phyloP scores from a whole-genome alignment of 2,329 filamentous ascomycete genomes.

The Lasiodiplodia citricola region DNA sequence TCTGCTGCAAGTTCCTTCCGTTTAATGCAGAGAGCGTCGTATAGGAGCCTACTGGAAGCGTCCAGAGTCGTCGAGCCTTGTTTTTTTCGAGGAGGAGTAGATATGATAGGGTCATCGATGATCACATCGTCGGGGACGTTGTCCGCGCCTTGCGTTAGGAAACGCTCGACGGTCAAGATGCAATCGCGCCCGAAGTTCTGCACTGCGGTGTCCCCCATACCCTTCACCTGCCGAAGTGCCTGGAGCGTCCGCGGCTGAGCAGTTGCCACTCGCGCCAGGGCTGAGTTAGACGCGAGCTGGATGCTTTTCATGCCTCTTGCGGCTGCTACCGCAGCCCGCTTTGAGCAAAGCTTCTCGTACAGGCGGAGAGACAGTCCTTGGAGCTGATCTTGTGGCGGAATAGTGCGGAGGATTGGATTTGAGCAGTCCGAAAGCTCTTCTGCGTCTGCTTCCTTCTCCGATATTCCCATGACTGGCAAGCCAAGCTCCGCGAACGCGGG shows the following conservation, averaged over 20 bases:
- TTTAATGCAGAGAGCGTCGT: background rate
- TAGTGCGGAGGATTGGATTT: background rate
- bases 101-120: slow-evolving; percentile 4
- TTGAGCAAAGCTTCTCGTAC: background rate
- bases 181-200: slow-evolving; percentile 18
- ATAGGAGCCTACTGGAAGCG: background rate
- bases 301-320: background rate
- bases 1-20: slow-evolving; percentile 33
- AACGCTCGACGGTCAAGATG: background rate
- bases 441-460: slow-evolving; percentile 19
- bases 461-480: slow-evolving; percentile 41
- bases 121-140: slow-evolving; percentile 8
- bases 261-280: background rate
- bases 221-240: slow-evolving; percentile 1
- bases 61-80: background rate
- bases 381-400: background rate
- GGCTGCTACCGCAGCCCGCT: background rate
- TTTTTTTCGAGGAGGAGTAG: background rate
- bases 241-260: slow-evolving; percentile 28
- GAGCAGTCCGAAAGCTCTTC: background rate
- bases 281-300: background rate
- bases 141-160: background rate
- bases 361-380: background rate
- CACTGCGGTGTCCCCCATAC: background rate
- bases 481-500: slow-evolving; percentile 72